Base-by-base conservation (phyloP, 2,329 filamentous ascomycete species). In the Colletotrichum limetticola region DNA sequence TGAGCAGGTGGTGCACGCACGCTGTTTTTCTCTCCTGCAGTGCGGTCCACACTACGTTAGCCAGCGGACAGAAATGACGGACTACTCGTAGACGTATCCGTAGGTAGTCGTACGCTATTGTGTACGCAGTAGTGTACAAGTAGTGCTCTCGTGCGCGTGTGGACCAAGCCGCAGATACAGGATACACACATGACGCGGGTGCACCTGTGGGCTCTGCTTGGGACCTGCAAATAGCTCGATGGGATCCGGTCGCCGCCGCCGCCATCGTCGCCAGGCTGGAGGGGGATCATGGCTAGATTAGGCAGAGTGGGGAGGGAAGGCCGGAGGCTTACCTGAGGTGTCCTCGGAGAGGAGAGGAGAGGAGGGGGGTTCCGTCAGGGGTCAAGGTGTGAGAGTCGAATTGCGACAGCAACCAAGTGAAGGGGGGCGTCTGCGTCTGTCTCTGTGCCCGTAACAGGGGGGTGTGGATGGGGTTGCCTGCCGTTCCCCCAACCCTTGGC, bases 401-500 rank as follows among this genome's bases (percentile, higher is more conserved):
- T 55, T 59, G 55, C 55, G 28, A 65, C 63, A 70, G 60, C 58
- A 56, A 53, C 42, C 58, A 49, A 42, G 66, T 65, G 66, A 61
- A 63, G 42, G 70, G 70, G 70, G 32, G 70, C 64, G 66, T 52
- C 46, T 71, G 58, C 52, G 58, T 68, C 69, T 63, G 58, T 57
- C 65, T 69, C 24, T 56, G 26, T 66, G 71, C 37, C 37, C 6
- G 37, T 71, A 55, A 61, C 61, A 68, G 71, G 59, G 69, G 66
- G 67, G 56, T 63, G 68, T 46, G 67, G 56, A 68, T 68, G 59
- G 65, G 70, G 67, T 52, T 63, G 68, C 46, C 63, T 67, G 63
- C 68, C 68, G 52, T 59, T 57, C 66, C 66, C 70, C 70, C 70
- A 72, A 60, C 56, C 70, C 68, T 74, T 72, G 68, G 68, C 68